phyloP scores from a whole-genome alignment of 768 basidiomycete genomes.

The Phanerodontia chrysosporium region DNA sequence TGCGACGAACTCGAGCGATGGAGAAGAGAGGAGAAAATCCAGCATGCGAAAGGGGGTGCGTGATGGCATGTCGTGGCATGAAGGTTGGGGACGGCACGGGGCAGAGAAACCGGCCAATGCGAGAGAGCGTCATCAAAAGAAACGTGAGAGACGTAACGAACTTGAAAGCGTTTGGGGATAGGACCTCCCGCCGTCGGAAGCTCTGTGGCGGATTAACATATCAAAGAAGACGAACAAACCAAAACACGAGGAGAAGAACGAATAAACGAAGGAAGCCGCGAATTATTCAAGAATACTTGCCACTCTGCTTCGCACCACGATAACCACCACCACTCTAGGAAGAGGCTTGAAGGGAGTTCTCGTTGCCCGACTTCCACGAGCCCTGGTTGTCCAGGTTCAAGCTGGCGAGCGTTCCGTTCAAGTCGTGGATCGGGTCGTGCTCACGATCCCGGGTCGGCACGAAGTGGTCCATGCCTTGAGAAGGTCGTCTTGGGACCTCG shows the following conservation, averaged over 20 bases:
- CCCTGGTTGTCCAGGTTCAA: conserved; percentile 53
- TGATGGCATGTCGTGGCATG: conserved; percentile 15
- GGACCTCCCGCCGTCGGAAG: not conserved
- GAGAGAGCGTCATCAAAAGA: conserved; percentile 18
- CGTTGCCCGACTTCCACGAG: conserved; percentile 29
- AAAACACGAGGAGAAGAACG: conserved; percentile 14
- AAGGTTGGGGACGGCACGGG: not conserved
- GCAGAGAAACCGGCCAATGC: conserved; percentile 9
- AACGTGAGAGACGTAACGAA: conserved; percentile 14
- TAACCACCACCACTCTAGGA: conserved; percentile 6
- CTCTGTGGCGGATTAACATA: conserved; percentile 2
- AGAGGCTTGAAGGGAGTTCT: conserved; percentile 14
- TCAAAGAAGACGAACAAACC: conserved; percentile 12
- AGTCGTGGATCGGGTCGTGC: conserved; percentile 56
- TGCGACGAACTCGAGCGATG: conserved; percentile 15
- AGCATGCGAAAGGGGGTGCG: conserved; percentile 21
- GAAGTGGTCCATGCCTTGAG: conserved; percentile 18
- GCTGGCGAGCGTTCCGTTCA: conserved; percentile 75
- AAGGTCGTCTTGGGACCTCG: conserved; percentile 15
- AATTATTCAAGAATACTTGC: conserved; percentile 5
- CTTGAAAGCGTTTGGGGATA: conserved; percentile 17
- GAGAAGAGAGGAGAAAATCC: conserved; percentile 16
- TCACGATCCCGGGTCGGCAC: conserved; percentile 27
- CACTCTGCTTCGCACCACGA: not conserved
- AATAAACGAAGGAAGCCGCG: not conserved